Percentiles rank a stretch among this genome's conserved stretches.
Conservation (phyloP, 2,329 filamentous ascomycete genomes). For the Cadophora sp. region DNA sequence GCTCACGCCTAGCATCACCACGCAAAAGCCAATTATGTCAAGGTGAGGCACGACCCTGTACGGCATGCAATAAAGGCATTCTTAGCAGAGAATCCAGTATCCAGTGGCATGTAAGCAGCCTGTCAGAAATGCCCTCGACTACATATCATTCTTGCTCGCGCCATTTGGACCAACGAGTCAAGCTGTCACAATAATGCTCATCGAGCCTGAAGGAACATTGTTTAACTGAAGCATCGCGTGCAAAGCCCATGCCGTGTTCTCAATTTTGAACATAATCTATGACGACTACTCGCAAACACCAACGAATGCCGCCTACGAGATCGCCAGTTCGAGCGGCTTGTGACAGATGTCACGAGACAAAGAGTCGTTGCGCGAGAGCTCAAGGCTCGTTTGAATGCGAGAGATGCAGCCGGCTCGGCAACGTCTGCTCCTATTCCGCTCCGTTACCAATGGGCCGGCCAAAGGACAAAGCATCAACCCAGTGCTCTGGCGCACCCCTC, state of each 20-base stretch:
- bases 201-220: background rate
- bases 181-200: background rate
- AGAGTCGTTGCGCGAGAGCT: background rate
- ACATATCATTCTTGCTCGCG: background rate
- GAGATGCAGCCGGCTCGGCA: background rate
- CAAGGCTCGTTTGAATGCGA: background rate
- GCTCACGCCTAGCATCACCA: background rate
- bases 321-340: background rate
- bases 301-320: background rate
- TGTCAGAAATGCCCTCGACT: background rate
- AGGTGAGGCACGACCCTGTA: background rate
- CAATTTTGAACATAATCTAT: background rate
- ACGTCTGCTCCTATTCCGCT: background rate
- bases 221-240: background rate
- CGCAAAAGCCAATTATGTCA: background rate
- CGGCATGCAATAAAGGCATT: background rate
- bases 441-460: background rate
- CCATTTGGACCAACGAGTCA: background rate
- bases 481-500: background rate
- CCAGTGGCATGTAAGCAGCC: background rate
- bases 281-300: background rate
- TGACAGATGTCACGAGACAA: conserved; percentile 5
- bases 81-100: background rate
- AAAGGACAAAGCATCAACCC: background rate
- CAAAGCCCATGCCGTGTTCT: background rate